Evolutionary conservation across 1,284 basidiomycete species (phyloP).

Genomic region (Termitomyces sp.): DNA sequence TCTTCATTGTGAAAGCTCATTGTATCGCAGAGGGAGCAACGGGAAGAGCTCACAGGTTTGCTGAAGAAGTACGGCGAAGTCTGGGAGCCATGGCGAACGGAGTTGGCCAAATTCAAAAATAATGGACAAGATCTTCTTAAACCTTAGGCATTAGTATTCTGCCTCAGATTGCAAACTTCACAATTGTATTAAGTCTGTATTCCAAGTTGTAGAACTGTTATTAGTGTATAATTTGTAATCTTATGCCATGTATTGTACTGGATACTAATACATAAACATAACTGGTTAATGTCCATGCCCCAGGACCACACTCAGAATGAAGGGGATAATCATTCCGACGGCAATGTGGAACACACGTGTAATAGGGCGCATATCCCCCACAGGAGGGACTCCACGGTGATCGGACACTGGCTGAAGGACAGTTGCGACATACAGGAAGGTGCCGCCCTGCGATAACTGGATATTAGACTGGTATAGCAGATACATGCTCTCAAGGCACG

Average conservation of each 20-base stretch:
- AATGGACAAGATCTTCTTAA: conserved; percentile 62
- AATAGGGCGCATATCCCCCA: conserved; percentile 42
- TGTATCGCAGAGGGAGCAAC: conserved; percentile 67
- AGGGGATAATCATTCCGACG: conserved; percentile 70
- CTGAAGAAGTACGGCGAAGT: conserved; percentile 79
- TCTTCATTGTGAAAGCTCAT: background rate
- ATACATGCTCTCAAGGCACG: conserved; percentile 20
- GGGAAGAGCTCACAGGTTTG: conserved; percentile 70
- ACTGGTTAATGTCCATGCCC: conserved; percentile 34
- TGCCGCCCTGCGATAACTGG: conserved; percentile 65
- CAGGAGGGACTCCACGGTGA: conserved; percentile 30
- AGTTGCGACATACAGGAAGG: conserved; percentile 93
- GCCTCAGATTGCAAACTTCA: background rate
- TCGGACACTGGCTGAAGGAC: conserved; percentile 74
- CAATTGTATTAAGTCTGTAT: background rate
- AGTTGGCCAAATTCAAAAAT: conserved; percentile 78
- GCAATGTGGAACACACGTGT: conserved; percentile 51
- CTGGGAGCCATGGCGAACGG: conserved; percentile 83
- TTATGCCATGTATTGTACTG: background rate
- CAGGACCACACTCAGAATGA: conserved; percentile 28
- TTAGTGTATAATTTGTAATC: background rate
- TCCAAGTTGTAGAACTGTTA: background rate
- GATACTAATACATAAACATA: conserved; percentile 4
- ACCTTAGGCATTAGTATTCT: background rate
- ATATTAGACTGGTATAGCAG: background rate